phyloP scores from a whole-genome alignment of 1,284 basidiomycete species.

The Singerocomus inundabilis region DNA sequence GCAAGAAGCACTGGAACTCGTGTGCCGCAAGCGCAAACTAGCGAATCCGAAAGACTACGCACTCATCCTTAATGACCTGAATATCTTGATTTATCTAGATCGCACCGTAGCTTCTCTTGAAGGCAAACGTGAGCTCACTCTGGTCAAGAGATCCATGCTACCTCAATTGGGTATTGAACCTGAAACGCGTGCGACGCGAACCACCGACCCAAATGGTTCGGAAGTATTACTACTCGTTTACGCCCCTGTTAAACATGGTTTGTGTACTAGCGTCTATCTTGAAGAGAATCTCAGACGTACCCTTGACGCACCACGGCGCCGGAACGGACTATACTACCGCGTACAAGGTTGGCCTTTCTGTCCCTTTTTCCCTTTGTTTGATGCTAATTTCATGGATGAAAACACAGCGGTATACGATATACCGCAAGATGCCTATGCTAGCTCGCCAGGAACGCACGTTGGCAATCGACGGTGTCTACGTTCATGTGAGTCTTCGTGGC shows the following conservation, averaged over 20 bases:
- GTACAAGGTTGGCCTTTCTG: constrained; percentile 65
- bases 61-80: constrained; percentile 72
- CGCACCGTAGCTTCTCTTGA: constrained; percentile 93
- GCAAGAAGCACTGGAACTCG: constrained; percentile 89
- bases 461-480: constrained; percentile 93
- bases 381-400: background rate
- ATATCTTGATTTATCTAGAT: constrained; percentile 88
- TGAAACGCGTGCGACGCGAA: constrained; percentile 56
- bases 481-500: constrained; percentile 65
- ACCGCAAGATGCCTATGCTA: constrained; percentile 91
- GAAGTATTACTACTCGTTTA: constrained; percentile 3
- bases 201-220: constrained; percentile 89
- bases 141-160: constrained; percentile 80
- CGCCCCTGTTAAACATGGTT: constrained; percentile 1
- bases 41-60: constrained; percentile 81
- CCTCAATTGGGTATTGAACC: constrained; percentile 66
- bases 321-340: constrained; percentile 67
- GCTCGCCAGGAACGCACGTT: constrained; percentile 88
- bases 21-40: constrained; percentile 75
- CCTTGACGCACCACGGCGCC: constrained; percentile 56
- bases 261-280: constrained; percentile 78
- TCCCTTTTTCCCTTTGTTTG: background rate
- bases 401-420: constrained; percentile 85
- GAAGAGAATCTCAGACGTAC: constrained; percentile 78
- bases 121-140: constrained; percentile 80